Conservation (phyloP, 192 early-diverging fungal genomes). For the Entomortierella lignicola region DNA sequence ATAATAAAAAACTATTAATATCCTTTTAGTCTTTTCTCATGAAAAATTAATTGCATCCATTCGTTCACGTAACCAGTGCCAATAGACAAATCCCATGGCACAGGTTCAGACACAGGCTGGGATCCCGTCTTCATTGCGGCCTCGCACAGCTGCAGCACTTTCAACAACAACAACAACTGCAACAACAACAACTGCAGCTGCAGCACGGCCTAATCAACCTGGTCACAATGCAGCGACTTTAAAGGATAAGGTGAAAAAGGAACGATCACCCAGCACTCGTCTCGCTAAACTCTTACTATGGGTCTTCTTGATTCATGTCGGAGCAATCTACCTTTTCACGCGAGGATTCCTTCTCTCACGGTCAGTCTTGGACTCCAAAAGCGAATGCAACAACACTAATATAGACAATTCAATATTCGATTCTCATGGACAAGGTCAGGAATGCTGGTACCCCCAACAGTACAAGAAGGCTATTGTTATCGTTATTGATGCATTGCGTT, state of each 20-base stretch:
- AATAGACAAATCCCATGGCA: conserved; percentile 5
- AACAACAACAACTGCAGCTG: not conserved
- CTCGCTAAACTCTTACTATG: conserved; percentile 49
- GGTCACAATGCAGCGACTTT: not conserved
- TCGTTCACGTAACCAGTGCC: not conserved
- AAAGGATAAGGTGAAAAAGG: conserved; percentile 9
- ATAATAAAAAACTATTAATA: too few species aligned
- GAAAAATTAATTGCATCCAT: conserved; percentile 1
- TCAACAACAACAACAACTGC: not conserved
- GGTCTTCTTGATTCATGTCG: conserved; percentile 56
- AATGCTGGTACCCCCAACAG: conserved; percentile 60
- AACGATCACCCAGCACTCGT: conserved; percentile 40
- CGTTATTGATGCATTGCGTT: conserved; percentile 80
- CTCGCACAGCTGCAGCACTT: conserved; percentile 2
- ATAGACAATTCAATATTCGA: conserved; percentile 8
- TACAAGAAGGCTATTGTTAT: conserved; percentile 72
- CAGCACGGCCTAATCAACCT: not conserved
- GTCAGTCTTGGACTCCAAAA: conserved; percentile 67
- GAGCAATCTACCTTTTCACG: conserved; percentile 75
- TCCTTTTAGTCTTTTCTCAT: too few species aligned
- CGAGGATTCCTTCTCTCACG: conserved; percentile 80
- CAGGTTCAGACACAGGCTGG: conserved; percentile 5
- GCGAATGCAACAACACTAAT: conserved; percentile 50
- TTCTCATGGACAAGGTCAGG: conserved; percentile 2
- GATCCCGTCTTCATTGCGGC: conserved; percentile 3